Evolutionary conservation across 2,329 filamentous ascomycete genomes (phyloP).

Genomic region (Aspergillus pseudoviridinutans): DNA sequence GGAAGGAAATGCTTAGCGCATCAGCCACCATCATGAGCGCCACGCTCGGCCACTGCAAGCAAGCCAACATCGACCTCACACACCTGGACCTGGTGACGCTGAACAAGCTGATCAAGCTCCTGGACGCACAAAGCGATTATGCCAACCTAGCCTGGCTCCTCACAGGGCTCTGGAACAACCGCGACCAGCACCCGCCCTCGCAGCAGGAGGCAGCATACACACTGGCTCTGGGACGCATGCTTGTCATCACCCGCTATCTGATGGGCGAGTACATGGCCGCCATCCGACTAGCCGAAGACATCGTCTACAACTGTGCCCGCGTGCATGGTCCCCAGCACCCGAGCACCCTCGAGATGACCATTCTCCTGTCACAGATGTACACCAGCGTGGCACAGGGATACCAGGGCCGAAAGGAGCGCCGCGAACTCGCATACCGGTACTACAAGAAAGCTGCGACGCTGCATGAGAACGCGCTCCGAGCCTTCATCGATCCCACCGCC

Average conservation of each 20-base stretch:
- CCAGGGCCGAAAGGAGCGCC: constrained; percentile 24
- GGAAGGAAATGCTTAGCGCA: constrained; percentile 37
- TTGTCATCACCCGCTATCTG: constrained; percentile 48
- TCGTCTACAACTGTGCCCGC: constrained; percentile 52
- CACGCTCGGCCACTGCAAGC: constrained; percentile 36
- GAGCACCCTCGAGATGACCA: constrained; percentile 46
- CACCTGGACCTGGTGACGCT: constrained; percentile 37
- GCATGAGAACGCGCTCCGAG: constrained; percentile 34
- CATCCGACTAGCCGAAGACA: constrained; percentile 47
- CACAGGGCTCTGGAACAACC: constrained; percentile 41
- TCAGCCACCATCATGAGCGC: constrained; percentile 39
- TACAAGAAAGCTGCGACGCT: constrained; percentile 33
- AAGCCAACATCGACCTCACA: constrained; percentile 40
- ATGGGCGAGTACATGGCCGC: constrained; percentile 42
- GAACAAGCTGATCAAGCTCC: constrained; percentile 39
- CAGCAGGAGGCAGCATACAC: constrained; percentile 31
- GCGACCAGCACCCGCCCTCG: constrained; percentile 40
- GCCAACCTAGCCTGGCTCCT: constrained; percentile 39
- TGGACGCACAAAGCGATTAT: constrained; percentile 44
- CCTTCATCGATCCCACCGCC: constrained; percentile 27
- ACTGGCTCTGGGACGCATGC: constrained; percentile 47
- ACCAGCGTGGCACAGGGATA: constrained; percentile 35
- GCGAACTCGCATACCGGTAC: constrained; percentile 32
- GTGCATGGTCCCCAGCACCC: constrained; percentile 46
- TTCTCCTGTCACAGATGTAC: constrained; percentile 48